Evolutionary conservation across 371 early-diverging fungal species (phyloP).

Genomic region (Enteropsectra breve): DNA sequence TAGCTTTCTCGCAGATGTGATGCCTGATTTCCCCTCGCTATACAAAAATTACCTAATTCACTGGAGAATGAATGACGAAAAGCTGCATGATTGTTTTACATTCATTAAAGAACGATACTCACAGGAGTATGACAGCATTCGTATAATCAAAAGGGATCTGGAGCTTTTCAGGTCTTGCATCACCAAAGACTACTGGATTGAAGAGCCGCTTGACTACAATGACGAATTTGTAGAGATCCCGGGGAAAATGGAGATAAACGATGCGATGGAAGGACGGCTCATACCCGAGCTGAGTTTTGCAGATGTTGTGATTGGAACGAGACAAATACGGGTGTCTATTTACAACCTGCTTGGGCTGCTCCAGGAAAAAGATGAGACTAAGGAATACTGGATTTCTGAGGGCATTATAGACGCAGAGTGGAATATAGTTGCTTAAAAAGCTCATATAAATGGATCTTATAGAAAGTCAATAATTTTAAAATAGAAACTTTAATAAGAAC

Average conservation of each 20-base stretch:
- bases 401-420: slow-evolving; percentile 33
- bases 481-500: too few species aligned
- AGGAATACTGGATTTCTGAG: slow-evolving; percentile 32
- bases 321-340: slow-evolving; percentile 1
- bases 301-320: slow-evolving; percentile 16
- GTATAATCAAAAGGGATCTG: slow-evolving; percentile 32
- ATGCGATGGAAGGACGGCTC: slow-evolving; percentile 13
- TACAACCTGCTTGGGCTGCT: slow-evolving; percentile 17
- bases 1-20: slow-evolving; percentile 28
- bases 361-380: slow-evolving; percentile 6
- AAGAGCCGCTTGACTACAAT: slow-evolving; percentile 4
- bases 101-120: slow-evolving; percentile 22
- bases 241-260: neutral
- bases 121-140: slow-evolving; percentile 16
- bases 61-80: neutral
- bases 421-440: slow-evolving; percentile 8
- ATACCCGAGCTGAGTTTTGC: slow-evolving; percentile 24
- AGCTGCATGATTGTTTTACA: slow-evolving; percentile 8
- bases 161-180: slow-evolving; percentile 11
- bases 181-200: neutral
- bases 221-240: slow-evolving; percentile 1
- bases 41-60: slow-evolving; percentile 37
- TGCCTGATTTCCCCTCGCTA: slow-evolving; percentile 37
- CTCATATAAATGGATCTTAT: too few species aligned
- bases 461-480: too few species aligned